phyloP scores from a whole-genome alignment of 306 rosid genomes.

The Calophaca sinica region DNA sequence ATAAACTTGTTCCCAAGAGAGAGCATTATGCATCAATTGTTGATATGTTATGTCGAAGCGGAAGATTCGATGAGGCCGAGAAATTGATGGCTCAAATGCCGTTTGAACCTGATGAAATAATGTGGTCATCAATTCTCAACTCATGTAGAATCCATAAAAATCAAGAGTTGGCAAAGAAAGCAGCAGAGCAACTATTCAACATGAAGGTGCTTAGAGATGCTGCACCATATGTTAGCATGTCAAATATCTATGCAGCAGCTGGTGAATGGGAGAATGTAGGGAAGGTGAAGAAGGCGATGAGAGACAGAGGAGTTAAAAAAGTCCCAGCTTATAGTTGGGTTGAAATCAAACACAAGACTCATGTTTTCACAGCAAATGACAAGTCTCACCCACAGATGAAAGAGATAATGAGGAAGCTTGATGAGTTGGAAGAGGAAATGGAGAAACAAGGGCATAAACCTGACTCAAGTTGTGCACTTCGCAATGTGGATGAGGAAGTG shows the following conservation, averaged over 20 bases:
- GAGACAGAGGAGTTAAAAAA: slow-evolving; percentile 83
- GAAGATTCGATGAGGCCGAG: slow-evolving; percentile 77
- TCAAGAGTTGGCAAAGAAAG: slow-evolving; percentile 74
- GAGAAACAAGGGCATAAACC: slow-evolving; percentile 77
- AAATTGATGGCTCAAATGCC: slow-evolving; percentile 79
- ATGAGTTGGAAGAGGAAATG: slow-evolving; percentile 64
- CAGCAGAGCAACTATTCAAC: slow-evolving; percentile 74
- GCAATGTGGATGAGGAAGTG: slow-evolving; percentile 68
- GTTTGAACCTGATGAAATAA: slow-evolving; percentile 80
- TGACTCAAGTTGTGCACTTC: slow-evolving; percentile 83
- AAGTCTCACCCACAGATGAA: slow-evolving; percentile 65
- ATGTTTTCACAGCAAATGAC: slow-evolving; percentile 76
- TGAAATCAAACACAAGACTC: slow-evolving; percentile 71
- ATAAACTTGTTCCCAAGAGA: slow-evolving; percentile 67
- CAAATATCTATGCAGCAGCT: slow-evolving; percentile 86
- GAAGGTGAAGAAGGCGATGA: slow-evolving; percentile 82
- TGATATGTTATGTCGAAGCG: slow-evolving; percentile 79
- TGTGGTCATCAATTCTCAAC: slow-evolving; percentile 85
- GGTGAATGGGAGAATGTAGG: slow-evolving; percentile 89
- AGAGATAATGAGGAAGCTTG: slow-evolving; percentile 69
- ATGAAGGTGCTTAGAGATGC: slow-evolving; percentile 76
- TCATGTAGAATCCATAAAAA: slow-evolving; percentile 89
- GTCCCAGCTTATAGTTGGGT: slow-evolving; percentile 87
- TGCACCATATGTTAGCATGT: slow-evolving; percentile 78
- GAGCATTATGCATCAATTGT: slow-evolving; percentile 83